Evolutionary conservation across 1,139 yeast genomes (phyloP), one percentile per base, ranked within the genome.

Genomic region (Meyerozyma smithsonii): DNA sequence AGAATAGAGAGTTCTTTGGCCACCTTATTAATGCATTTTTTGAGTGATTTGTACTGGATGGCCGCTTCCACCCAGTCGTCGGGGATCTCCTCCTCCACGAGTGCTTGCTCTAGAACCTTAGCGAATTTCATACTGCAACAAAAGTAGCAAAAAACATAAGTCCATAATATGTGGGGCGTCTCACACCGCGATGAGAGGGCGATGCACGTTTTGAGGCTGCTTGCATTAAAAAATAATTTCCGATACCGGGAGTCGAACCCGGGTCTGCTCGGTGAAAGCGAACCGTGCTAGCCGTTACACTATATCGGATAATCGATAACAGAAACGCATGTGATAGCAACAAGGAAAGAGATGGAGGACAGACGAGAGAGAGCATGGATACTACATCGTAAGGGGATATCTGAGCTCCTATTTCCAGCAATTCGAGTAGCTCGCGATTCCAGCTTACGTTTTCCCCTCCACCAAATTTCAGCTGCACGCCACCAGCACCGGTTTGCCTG

Each of bases 171-270:
- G 34, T 4, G 15, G 4, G n/a, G 34, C 4, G 10, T n/a, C 10
- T 14, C 11, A 28, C 7, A 14, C 20, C 16, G 34, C 21, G 12
- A 12, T n/a, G 30, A 26, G 7, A 14, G 12, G 17, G 16, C 2
- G 11, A 10, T 14, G 30, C 34, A 30, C 34, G 34, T 30, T 30
- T 18, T 30, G 34, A 11, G 34, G 21, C 21, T 20, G 21, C 15
- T 30, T 4, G 3, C 8, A 30, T 63, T 64, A 61, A 50, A 41
- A 47, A 42, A 42, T 5, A 6, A 11, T 23, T 75, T 79, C 84
- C 84, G 83, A 77, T 77, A 72, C 84, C 79, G 84, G 84, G 84
- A 78, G 80, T 79, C 81, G 84, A 79, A 79, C 84, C 84, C 84
- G 79, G 84, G 81, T 74, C 72, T 78, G 83, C 83, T 74, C 84